phyloP scores from a whole-genome alignment of 75 land plant genomes.

The Picea glauca region DNA sequence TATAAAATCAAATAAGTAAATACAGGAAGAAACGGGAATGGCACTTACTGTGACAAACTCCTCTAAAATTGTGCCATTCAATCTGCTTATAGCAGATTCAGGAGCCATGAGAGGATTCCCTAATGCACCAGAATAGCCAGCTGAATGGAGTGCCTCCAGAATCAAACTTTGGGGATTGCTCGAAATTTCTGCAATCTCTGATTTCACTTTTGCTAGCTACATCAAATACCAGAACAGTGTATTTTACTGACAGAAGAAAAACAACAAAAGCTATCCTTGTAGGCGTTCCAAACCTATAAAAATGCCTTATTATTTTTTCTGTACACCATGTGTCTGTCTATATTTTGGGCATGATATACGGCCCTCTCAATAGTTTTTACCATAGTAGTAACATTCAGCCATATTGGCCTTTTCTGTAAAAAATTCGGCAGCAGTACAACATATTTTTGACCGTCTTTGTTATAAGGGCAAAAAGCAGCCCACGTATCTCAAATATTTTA shows the following conservation, averaged over 20 bases:
- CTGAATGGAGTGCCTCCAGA: slow-evolving; percentile 87
- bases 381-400: too few relatives aligned
- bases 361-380: too few relatives aligned
- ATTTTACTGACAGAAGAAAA: background rate
- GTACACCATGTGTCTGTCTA: too few relatives aligned
- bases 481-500: too few relatives aligned
- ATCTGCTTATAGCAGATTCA: slow-evolving; percentile 60
- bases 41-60: slow-evolving; percentile 74
- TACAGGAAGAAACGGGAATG: background rate
- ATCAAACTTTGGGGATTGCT: slow-evolving; percentile 77
- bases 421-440: too few relatives aligned
- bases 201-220: slow-evolving; percentile 74
- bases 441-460: too few relatives aligned
- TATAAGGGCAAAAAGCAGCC: too few relatives aligned
- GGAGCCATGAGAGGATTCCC: slow-evolving; percentile 81
- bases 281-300: background rate
- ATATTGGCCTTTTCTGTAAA: too few relatives aligned
- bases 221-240: background rate
- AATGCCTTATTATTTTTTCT: background rate
- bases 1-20: background rate
- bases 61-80: slow-evolving; percentile 56
- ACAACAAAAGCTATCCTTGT: background rate
- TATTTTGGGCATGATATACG: too few relatives aligned
- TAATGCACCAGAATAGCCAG: slow-evolving; percentile 77
- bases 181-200: slow-evolving; percentile 63